phyloP scores from a whole-genome alignment of 768 basidiomycete genomes.

The Boletus sp. region DNA sequence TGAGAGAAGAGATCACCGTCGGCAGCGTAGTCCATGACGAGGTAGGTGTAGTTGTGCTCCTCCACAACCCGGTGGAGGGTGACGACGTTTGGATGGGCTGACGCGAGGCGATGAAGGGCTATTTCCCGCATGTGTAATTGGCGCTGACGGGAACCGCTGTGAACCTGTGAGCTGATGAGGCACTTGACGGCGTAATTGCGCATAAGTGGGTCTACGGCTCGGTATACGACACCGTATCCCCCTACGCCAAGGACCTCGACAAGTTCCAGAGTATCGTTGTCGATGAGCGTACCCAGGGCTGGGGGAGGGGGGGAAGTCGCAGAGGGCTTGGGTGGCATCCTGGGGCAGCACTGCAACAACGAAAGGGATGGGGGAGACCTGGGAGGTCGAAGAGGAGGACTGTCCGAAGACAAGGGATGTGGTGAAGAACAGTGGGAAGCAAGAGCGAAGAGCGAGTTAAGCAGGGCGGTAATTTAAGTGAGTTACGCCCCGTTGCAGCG shows the following conservation, averaged over 20 bases:
- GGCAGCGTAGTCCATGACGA: constrained; percentile 90
- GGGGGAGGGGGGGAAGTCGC: constrained; percentile 45
- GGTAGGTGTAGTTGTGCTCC: constrained; percentile 75
- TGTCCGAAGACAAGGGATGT: constrained; percentile 24
- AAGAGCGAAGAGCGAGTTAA: constrained; percentile 23
- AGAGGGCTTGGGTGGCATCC: constrained; percentile 34
- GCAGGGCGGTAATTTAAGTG: constrained; percentile 32
- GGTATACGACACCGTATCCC: constrained; percentile 94
- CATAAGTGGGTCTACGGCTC: constrained; percentile 60
- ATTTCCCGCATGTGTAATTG: constrained; percentile 88
- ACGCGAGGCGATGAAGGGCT: constrained; percentile 69
- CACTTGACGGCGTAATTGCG: constrained; percentile 90
- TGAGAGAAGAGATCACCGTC: constrained; percentile 92
- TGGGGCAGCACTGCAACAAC: constrained; percentile 17
- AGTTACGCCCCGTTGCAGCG: constrained; percentile 31
- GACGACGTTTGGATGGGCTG: constrained; percentile 77
- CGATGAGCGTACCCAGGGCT: constrained; percentile 74
- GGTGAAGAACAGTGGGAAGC: constrained; percentile 21
- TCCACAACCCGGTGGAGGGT: constrained; percentile 87
- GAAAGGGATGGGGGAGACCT: constrained; percentile 16
- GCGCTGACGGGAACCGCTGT: constrained; percentile 51
- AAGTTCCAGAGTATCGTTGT: constrained; percentile 77
- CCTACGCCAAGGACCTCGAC: constrained; percentile 87
- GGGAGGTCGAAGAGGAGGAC: constrained; percentile 20
- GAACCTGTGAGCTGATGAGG: constrained; percentile 53